Conservation (phyloP, 78 protist species). For the slime mould (Dictyostelium discoideum) region DNA sequence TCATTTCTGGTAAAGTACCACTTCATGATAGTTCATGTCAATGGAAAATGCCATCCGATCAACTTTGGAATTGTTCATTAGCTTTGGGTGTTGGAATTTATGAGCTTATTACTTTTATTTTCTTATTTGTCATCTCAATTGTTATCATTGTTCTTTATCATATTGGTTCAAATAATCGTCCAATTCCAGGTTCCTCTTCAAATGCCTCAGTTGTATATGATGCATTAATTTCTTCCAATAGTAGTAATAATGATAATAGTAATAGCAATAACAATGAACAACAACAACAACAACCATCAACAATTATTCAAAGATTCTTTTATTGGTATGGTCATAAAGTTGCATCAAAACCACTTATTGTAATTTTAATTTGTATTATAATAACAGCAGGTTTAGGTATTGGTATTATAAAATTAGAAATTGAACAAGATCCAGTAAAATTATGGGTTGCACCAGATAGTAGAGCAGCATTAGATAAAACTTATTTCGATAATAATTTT, state of each 20-base stretch:
- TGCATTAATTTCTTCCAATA: background rate
- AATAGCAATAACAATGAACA: background rate
- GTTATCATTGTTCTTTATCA: background rate
- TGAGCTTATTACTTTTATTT: background rate
- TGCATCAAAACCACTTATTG: background rate
- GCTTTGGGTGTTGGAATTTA: constrained; percentile 16
- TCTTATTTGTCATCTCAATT: background rate
- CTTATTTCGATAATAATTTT: constrained; percentile 72
- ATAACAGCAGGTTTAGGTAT: background rate
- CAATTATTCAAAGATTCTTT: constrained; percentile 35
- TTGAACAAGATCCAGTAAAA: constrained; percentile 75
- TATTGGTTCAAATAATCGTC: background rate
- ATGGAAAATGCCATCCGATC: constrained; percentile 54
- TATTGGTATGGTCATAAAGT: constrained; percentile 32
- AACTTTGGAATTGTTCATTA: constrained; percentile 45
- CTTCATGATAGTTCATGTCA: background rate
- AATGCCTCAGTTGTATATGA: background rate
- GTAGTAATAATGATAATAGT: background rate
- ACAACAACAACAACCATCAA: background rate
- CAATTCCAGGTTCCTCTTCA: constrained; percentile 43
- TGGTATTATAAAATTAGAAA: constrained; percentile 25
- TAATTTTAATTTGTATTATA: background rate
- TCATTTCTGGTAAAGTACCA: constrained; percentile 14
- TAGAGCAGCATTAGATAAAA: constrained; percentile 65
- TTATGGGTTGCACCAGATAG: constrained; percentile 68